Conservation (phyloP, 805 yeast species). For the Metschnikowia cerradonensis region DNA sequence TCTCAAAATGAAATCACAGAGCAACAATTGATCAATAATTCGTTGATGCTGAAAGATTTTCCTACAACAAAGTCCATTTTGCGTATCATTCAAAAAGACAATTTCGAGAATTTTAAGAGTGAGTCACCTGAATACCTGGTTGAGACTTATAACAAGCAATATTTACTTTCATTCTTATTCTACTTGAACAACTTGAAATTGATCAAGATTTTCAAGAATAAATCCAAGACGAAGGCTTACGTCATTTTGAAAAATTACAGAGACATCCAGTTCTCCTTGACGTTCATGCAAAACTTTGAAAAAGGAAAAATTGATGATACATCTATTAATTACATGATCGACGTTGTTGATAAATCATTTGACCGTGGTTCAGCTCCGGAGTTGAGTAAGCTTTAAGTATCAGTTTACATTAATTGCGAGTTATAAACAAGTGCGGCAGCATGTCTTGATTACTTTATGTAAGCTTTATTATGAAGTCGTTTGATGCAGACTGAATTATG, state of each 20-base stretch:
- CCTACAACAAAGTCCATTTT: conserved; percentile 17
- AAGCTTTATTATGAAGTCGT: not conserved
- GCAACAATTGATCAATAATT: conserved; percentile 23
- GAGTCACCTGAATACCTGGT: conserved; percentile 18
- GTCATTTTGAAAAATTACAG: conserved; percentile 28
- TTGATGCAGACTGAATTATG: not conserved
- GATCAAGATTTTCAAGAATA: conserved; percentile 37
- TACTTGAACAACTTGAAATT: conserved; percentile 34
- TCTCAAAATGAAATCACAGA: conserved; percentile 15
- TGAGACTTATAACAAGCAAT: conserved; percentile 41
- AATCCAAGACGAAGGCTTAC: conserved; percentile 38
- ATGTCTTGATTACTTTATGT: not conserved
- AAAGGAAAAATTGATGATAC: conserved; percentile 16
- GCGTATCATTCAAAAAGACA: conserved; percentile 15
- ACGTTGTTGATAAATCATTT: conserved; percentile 29
- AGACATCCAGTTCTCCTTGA: conserved; percentile 25
- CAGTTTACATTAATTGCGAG: not conserved
- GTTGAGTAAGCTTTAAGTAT: not conserved
- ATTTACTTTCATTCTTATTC: conserved; percentile 36
- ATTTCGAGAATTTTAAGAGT: conserved; percentile 13
- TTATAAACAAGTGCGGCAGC: not conserved
- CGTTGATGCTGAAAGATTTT: conserved; percentile 20
- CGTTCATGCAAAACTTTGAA: conserved; percentile 23
- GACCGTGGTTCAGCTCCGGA: conserved; percentile 9
- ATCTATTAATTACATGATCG: conserved; percentile 29